Conservation (phyloP, 2,329 filamentous ascomycete genomes). For the Coccinonectria pachysandricola region DNA sequence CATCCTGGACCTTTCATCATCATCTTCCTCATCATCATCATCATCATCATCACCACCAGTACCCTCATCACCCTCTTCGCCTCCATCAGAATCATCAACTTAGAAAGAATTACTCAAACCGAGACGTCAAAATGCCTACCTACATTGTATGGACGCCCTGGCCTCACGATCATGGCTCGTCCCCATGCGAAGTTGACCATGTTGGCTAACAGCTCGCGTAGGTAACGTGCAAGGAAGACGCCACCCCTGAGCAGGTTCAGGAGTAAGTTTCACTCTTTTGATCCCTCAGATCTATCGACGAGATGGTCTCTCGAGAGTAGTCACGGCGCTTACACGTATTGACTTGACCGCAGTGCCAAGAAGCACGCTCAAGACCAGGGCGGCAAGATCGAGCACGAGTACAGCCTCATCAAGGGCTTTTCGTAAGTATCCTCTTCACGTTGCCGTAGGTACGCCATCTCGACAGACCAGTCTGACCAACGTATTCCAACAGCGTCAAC, state of each 20-base stretch:
- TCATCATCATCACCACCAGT: constrained; percentile 4
- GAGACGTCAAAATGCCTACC: constrained; percentile 38
- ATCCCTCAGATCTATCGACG: background rate
- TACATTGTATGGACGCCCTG: constrained; percentile 37
- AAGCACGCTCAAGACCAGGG: constrained; percentile 63
- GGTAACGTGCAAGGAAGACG: constrained; percentile 71
- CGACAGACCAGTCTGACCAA: too few species aligned
- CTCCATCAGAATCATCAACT: constrained; percentile 5
- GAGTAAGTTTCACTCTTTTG: constrained; percentile 36
- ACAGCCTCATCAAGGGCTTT: constrained; percentile 83
- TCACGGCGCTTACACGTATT: constrained; percentile 1
- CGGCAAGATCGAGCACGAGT: constrained; percentile 76
- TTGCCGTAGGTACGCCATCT: too few species aligned
- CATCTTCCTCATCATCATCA: background rate
- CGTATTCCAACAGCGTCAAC: too few species aligned
- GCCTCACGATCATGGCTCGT: too few species aligned
- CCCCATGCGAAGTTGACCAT: too few species aligned
- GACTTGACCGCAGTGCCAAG: constrained; percentile 54
- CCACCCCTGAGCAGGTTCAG: constrained; percentile 54
- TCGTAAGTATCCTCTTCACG: constrained; percentile 72
- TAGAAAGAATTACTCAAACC: too few species aligned
- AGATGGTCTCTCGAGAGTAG: background rate
- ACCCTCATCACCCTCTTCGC: constrained; percentile 5
- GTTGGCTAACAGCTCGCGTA: constrained; percentile 30
- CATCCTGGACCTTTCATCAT: background rate